Evolutionary conservation across 495 filamentous ascomycete species (phyloP).

Genomic region (Paragyromitra xinjiangensis): DNA sequence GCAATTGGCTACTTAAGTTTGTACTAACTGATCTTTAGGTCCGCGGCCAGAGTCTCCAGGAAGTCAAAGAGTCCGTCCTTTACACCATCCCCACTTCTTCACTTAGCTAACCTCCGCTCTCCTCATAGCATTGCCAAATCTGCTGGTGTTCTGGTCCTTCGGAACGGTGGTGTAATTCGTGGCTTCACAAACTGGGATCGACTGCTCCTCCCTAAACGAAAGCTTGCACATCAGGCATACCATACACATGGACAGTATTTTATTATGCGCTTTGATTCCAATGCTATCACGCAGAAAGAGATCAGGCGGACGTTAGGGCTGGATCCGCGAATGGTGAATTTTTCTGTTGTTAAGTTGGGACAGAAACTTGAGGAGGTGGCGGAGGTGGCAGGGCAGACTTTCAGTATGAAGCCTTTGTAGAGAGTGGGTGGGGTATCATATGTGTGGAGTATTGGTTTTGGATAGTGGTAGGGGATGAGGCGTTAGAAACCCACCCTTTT

Average conservation of each 20-base stretch:
- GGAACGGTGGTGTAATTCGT: constrained; percentile 86
- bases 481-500: neutral
- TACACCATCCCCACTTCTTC: constrained; percentile 16
- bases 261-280: constrained; percentile 92
- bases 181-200: constrained; percentile 93
- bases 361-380: constrained; percentile 59
- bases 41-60: constrained; percentile 82
- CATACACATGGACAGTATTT: constrained; percentile 93
- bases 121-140: constrained; percentile 75
- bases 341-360: constrained; percentile 85
- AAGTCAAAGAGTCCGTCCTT: constrained; percentile 83
- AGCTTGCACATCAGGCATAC: constrained; percentile 77
- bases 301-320: constrained; percentile 79
- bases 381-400: constrained; percentile 44
- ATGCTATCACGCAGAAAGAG: constrained; percentile 72
- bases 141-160: constrained; percentile 82
- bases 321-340: constrained; percentile 89
- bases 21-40: constrained; percentile 66
- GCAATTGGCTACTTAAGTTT: neutral
- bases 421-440: neutral
- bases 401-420: constrained; percentile 39
- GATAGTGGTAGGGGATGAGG: neutral
- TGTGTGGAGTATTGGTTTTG: neutral
- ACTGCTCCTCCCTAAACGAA: constrained; percentile 79
- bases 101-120: constrained; percentile 1